Conservation (phyloP, 208 protist genomes). For the Crithidia brevicula region DNA sequence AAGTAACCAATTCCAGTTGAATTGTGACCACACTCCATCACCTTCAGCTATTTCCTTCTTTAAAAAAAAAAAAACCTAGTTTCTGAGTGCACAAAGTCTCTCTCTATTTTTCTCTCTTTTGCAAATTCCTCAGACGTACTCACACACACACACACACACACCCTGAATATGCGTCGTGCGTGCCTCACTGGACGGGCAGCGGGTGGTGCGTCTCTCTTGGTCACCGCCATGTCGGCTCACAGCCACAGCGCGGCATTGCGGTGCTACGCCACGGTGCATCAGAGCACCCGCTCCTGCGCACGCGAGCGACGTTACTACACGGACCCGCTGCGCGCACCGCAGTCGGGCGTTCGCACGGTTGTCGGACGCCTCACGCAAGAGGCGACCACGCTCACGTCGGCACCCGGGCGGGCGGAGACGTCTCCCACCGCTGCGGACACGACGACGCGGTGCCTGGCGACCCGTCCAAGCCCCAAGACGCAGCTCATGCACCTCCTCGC, state of each 20-base stretch:
- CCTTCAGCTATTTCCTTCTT: neutral
- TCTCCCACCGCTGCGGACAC: too few relatives aligned
- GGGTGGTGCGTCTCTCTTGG: neutral
- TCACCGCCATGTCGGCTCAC: neutral
- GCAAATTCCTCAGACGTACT: too few relatives aligned
- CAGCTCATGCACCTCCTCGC: neutral
- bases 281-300: conserved; percentile 8
- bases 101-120: neutral
- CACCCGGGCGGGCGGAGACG: neutral
- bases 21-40: neutral
- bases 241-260: neutral
- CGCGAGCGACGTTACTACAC: conserved; percentile 25
- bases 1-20: neutral
- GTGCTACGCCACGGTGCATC: conserved; percentile 10
- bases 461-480: neutral
- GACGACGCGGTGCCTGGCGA: neutral
- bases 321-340: conserved; percentile 21
- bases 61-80: neutral
- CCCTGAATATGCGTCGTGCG: neutral
- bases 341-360: conserved; percentile 26
- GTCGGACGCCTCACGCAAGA: conserved; percentile 15
- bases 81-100: neutral
- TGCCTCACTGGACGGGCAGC: neutral
- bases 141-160: too few relatives aligned
- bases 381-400: neutral